A percentile compares a stretch with the other conserved stretches of the same genome.
Evolutionary conservation across 495 filamentous ascomycete genomes (phyloP).

Genomic region (Podospora pseudocomata): DNA sequence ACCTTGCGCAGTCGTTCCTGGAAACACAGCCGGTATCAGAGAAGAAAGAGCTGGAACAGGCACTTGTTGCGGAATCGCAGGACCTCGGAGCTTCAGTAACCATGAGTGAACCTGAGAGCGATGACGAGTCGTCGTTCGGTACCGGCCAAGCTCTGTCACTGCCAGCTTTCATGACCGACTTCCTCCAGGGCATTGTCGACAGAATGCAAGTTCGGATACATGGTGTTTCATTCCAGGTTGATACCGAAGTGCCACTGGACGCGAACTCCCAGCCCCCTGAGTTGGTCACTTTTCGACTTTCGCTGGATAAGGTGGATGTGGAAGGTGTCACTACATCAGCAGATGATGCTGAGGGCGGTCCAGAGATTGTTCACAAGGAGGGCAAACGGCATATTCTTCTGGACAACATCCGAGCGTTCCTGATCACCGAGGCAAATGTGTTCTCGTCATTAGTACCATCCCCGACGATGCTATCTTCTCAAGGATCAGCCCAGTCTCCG

Average conservation of each 20-base stretch:
- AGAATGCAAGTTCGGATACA: slow-evolving; percentile 68
- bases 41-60: slow-evolving; percentile 71
- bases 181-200: slow-evolving; percentile 78
- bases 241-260: slow-evolving; percentile 64
- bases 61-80: slow-evolving; percentile 63
- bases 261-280: slow-evolving; percentile 48
- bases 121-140: slow-evolving; percentile 65
- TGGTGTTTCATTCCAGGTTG: slow-evolving; percentile 52
- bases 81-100: slow-evolving; percentile 55
- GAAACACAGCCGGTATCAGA: slow-evolving; percentile 73
- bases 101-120: slow-evolving; percentile 57
- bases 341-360: slow-evolving; percentile 29
- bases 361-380: slow-evolving; percentile 41
- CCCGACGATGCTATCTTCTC: slow-evolving; percentile 59
- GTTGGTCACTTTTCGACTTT: slow-evolving; percentile 60
- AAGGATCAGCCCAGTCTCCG: slow-evolving; percentile 45
- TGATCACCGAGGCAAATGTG: slow-evolving; percentile 69
- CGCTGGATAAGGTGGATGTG: slow-evolving; percentile 62
- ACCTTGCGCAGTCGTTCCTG: slow-evolving; percentile 84
- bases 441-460: slow-evolving; percentile 65
- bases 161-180: slow-evolving; percentile 76
- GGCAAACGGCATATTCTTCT: slow-evolving; percentile 66
- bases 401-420: slow-evolving; percentile 56
- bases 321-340: slow-evolving; percentile 55
- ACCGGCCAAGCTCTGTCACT: slow-evolving; percentile 69